These are phyloP conservation scores for Leccinum fibrillosum DNA, from an alignment of 768 basidiomycete genomes.

Conservation along the genomic window DNA sequence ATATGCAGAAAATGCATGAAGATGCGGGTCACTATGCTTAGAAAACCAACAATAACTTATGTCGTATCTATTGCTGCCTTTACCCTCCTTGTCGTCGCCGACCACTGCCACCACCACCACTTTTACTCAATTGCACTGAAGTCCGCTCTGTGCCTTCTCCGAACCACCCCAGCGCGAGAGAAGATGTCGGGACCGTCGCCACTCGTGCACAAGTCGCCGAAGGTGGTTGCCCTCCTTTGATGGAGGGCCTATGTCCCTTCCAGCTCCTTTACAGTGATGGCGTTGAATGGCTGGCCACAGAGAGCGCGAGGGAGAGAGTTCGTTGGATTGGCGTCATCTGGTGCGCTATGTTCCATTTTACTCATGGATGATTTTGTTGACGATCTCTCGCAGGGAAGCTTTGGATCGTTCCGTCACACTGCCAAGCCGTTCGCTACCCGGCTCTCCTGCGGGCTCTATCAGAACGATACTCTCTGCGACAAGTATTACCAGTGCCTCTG, in stretches of 20 bases:
- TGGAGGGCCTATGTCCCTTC: conserved; percentile 31
- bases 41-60: too few relatives aligned
- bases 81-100: too few relatives aligned
- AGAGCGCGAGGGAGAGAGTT: conserved; percentile 56
- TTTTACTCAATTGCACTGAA: conserved; percentile 76
- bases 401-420: conserved; percentile 62
- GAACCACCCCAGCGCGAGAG: conserved; percentile 72
- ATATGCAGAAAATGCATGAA: too few relatives aligned
- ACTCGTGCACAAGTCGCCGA: conserved; percentile 56
- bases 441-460: conserved; percentile 58
- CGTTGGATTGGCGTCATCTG: conserved; percentile 91
- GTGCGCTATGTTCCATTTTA: conserved; percentile 40
- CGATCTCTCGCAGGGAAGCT: conserved; percentile 57
- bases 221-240: conserved; percentile 44
- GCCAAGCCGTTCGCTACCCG: conserved; percentile 39
- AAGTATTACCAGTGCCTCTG: conserved; percentile 21
- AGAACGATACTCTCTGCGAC: conserved; percentile 62
- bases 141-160: conserved; percentile 83
- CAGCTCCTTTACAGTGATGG: too few relatives aligned
- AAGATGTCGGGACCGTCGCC: conserved; percentile 85
- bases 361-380: background rate
- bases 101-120: too few relatives aligned
- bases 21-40: too few relatives aligned
- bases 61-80: too few relatives aligned
- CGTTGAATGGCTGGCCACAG: too few relatives aligned